phyloP scores from a whole-genome alignment of 208 protist genomes.

The Crithidia mellificae region DNA sequence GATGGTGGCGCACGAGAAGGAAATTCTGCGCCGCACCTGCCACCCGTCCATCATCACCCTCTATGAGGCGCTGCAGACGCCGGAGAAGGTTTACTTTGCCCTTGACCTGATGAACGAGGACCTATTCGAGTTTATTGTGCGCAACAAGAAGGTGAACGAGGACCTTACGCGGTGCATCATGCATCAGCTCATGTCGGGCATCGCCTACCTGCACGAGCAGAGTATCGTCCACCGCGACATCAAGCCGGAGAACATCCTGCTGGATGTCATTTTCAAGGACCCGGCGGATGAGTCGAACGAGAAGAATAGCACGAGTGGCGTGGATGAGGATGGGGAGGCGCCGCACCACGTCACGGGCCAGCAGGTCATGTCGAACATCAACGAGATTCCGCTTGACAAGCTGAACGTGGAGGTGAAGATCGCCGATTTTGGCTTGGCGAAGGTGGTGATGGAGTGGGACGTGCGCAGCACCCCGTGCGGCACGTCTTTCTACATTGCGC shows the following conservation, averaged over 20 bases:
- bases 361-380: constrained; percentile 27
- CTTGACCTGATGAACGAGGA: constrained; percentile 86
- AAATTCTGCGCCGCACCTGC: constrained; percentile 77
- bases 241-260: constrained; percentile 90
- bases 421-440: constrained; percentile 90
- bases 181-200: constrained; percentile 62
- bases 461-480: constrained; percentile 83
- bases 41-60: constrained; percentile 86
- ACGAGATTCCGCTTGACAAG: constrained; percentile 42
- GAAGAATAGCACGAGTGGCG: background rate
- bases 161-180: constrained; percentile 67
- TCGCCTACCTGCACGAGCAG: constrained; percentile 81
- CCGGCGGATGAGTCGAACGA: constrained; percentile 13
- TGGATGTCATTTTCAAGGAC: constrained; percentile 45
- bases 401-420: constrained; percentile 77
- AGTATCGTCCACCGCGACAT: constrained; percentile 88
- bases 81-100: constrained; percentile 77
- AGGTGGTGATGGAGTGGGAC: constrained; percentile 84
- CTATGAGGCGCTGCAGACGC: constrained; percentile 72
- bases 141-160: constrained; percentile 72
- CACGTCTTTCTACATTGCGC: constrained; percentile 91
- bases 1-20: constrained; percentile 86
- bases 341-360: background rate
- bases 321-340: constrained; percentile 17
- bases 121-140: constrained; percentile 87